phyloP scores from a whole-genome alignment of 2,329 filamentous ascomycete species.

The Cucurbitaria berberidis region DNA sequence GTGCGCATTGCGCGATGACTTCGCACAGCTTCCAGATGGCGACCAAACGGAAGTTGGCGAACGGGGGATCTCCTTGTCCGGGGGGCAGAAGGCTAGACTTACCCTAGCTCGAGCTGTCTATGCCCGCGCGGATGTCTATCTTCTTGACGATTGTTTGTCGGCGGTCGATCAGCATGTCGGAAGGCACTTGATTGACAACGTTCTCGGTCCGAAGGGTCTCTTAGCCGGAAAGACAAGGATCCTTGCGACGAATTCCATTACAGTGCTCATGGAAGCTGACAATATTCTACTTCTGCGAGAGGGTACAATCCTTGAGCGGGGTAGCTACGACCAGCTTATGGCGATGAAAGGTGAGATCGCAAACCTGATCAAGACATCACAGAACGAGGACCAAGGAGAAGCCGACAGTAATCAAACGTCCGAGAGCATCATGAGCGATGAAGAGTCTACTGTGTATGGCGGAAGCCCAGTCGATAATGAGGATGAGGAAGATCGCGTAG shows the following conservation, averaged over 20 bases:
- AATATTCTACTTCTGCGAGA: slow-evolving; percentile 86
- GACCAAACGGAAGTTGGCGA: slow-evolving; percentile 97
- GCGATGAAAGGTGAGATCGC: slow-evolving; percentile 92
- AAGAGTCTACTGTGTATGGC: slow-evolving; percentile 66
- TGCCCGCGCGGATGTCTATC: slow-evolving; percentile 92
- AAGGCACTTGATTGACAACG: slow-evolving; percentile 90
- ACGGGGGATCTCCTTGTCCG: slow-evolving; percentile 92
- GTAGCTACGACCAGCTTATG: slow-evolving; percentile 88
- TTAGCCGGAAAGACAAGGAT: slow-evolving; percentile 87
- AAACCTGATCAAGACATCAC: slow-evolving; percentile 79
- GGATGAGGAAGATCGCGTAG: slow-evolving; percentile 59
- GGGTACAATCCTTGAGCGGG: slow-evolving; percentile 81
- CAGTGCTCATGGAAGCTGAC: slow-evolving; percentile 86
- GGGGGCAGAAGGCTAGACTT: slow-evolving; percentile 93
- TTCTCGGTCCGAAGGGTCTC: slow-evolving; percentile 83
- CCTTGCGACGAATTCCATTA: slow-evolving; percentile 92
- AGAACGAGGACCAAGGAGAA: slow-evolving; percentile 58
- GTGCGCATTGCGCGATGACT: slow-evolving; percentile 89
- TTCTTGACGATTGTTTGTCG: slow-evolving; percentile 92
- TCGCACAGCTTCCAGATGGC: slow-evolving; percentile 88
- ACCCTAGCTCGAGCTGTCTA: slow-evolving; percentile 94
- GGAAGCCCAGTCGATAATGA: slow-evolving; percentile 57
- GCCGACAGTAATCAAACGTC: slow-evolving; percentile 55
- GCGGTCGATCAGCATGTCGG: slow-evolving; percentile 99
- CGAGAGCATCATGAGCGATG: slow-evolving; percentile 68